These are phyloP conservation scores for Pseudocercospora eumusae DNA, from an alignment of 2,329 filamentous ascomycete species.

Conservation along the genomic window DNA sequence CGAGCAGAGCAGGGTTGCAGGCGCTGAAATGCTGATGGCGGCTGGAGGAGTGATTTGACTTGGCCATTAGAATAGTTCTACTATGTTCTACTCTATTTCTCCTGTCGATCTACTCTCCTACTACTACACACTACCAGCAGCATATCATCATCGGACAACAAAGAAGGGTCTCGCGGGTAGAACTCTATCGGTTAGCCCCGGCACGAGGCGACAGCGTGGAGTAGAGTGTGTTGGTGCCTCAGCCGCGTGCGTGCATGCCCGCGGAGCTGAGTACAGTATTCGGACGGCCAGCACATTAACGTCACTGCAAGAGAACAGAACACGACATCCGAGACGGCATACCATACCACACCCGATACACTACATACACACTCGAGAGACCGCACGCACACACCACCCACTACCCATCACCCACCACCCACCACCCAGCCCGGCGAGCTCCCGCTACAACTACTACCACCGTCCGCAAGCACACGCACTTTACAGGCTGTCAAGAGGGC, in stretches of 20 bases:
- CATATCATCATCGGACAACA: not conserved
- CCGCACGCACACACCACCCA: constrained; percentile 1
- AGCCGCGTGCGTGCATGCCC: not conserved
- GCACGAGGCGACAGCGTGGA: not conserved
- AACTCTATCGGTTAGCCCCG: no score
- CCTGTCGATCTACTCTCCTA: constrained; percentile 3
- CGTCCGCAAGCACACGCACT: not conserved
- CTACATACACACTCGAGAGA: not conserved
- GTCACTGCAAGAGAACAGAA: not conserved
- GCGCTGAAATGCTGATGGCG: no score
- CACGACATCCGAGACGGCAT: not conserved
- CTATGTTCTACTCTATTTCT: not conserved
- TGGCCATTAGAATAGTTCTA: no score
- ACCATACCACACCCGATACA: not conserved
- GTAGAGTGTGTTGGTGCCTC: no score
- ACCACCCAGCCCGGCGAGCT: not conserved
- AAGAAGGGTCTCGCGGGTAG: not conserved
- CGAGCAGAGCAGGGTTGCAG: not conserved
- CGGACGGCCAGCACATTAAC: not conserved
- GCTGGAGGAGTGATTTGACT: not conserved
- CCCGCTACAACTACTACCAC: not conserved
- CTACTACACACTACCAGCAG: not conserved
- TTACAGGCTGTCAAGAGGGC: constrained; percentile 37
- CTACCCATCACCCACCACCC: no score
- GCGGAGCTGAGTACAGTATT: not conserved